Evolutionary conservation across 306 rosid species (phyloP), one percentile per base, ranked within the genome.

Genomic region (Dalbergia oliveri): DNA sequence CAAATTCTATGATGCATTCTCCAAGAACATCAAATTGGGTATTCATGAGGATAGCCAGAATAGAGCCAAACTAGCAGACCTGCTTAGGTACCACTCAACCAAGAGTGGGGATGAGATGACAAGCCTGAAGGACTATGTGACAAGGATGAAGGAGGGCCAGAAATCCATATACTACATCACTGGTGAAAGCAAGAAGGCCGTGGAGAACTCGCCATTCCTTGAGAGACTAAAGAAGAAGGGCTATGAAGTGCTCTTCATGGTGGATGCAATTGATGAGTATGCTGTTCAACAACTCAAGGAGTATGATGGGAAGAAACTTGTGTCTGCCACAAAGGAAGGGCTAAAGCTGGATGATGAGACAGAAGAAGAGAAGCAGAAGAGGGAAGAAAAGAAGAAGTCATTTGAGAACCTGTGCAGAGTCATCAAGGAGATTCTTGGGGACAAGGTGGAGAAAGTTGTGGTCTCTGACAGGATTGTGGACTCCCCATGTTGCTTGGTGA

Each of bases 401-500:
- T 89, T 89, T 19, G 93, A 89, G 81, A 62, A 77, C 34, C 75
- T 87, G 0, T 89, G 93, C 87, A 87, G 73, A 84, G 76, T 84
- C 4, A 86, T 86, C 0, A 86, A 86, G 83, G 91, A 86, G 41
- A 86, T 89, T 18, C 75, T 89, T 10, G 93, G 92, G 6, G 90
- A 85, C 73, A 85, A 62, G 31, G 89, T 87, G 4, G 93, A 89
- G 75, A 89, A 87, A 60, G 93, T 87, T 0, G 88, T 89, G 4
- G 86, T 89, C 0, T 89, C 93, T 0, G 93, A 89, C 43, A 80
- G 92, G 14, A 85, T 89, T 66, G 92, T 89, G n/a, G 92, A 89
- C 59, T 89, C 92, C 0, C 93, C 93, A 0, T 89, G 93, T 84
- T 89, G 93, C 59, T 81, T 89, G 89, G 93, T 89, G 12, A 89